Conservation (phyloP, 352 stramenopile species). For the Pythium pyrilobum region DNA sequence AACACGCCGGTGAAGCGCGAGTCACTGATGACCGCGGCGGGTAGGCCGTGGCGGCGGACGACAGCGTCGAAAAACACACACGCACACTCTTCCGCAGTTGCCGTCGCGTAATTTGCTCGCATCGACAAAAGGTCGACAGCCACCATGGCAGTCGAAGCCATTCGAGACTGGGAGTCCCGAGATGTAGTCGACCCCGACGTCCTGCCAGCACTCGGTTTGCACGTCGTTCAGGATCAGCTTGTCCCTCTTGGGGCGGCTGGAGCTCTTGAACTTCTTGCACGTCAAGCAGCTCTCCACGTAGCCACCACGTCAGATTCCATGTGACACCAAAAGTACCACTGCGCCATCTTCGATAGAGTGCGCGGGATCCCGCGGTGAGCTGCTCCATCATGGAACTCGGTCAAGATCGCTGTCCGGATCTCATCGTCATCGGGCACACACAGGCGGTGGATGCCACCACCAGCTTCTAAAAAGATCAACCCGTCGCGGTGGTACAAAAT, state of each 20-base stretch:
- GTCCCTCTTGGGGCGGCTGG: constrained; percentile 6
- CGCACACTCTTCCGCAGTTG: not conserved
- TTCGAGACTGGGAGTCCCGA: constrained; percentile 11
- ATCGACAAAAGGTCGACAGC: constrained; percentile 11
- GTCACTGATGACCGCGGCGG: constrained; percentile 14
- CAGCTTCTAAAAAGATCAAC: not conserved
- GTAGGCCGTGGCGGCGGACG: constrained; percentile 16
- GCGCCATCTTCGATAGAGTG: not conserved
- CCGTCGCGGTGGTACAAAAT: not conserved
- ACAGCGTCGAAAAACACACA: constrained; percentile 15
- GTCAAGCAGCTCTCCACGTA: constrained; percentile 14
- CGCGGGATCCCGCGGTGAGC: not conserved
- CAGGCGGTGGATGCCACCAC: not conserved
- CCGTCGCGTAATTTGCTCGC: constrained; percentile 11
- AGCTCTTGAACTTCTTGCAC: constrained; percentile 4
- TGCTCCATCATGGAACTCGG: not conserved
- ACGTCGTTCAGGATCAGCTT: constrained; percentile 8
- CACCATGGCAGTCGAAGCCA: not conserved
- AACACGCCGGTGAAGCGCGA: constrained; percentile 21
- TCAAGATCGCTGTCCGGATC: not conserved
- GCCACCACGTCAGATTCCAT: constrained; percentile 5
- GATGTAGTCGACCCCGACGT: constrained; percentile 14
- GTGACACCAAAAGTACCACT: not conserved
- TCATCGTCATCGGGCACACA: not conserved
- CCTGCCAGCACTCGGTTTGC: constrained; percentile 17